Evolutionary conservation across 768 basidiomycete genomes (phyloP).

Genomic region (Leccinum boreale): DNA sequence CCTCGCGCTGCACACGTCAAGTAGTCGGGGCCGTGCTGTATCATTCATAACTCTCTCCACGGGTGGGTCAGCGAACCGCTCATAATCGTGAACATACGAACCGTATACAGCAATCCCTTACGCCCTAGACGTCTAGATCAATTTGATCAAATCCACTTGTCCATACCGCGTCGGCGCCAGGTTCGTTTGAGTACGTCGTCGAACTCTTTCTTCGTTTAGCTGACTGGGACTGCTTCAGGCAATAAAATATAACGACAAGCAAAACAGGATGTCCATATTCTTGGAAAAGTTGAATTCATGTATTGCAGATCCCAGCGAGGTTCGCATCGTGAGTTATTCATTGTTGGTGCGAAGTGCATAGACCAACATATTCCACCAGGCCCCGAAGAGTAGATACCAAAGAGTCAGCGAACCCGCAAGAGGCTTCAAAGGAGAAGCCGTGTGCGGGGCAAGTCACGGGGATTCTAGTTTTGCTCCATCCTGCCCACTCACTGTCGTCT

Average conservation of each 20-base stretch:
- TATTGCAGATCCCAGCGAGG: slow-evolving; percentile 15
- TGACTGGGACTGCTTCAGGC: slow-evolving; percentile 5
- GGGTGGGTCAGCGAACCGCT: not conserved
- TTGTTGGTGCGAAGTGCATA: not conserved
- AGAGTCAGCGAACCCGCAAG: slow-evolving; percentile 9
- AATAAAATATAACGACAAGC: slow-evolving; percentile 2
- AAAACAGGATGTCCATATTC: slow-evolving; percentile 7
- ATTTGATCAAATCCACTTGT: not conserved
- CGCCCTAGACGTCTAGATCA: slow-evolving; percentile 7
- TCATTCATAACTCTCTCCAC: slow-evolving; percentile 12
- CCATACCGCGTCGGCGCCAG: not conserved
- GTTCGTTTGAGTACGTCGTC: slow-evolving; percentile 1
- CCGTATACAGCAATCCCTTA: not conserved
- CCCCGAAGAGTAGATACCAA: slow-evolving; percentile 16
- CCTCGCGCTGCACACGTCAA: not conserved
- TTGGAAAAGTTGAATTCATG: slow-evolving; percentile 20
- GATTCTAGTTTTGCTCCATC: not conserved
- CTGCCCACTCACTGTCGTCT: not conserved
- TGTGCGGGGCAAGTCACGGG: slow-evolving; percentile 17
- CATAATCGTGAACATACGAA: not conserved
- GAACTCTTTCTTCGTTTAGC: not conserved
- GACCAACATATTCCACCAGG: slow-evolving; percentile 2
- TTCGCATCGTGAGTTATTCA: slow-evolving; percentile 10
- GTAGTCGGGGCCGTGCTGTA: not conserved
- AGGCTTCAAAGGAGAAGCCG: slow-evolving; percentile 16